Evolutionary conservation across 2,329 filamentous ascomycete genomes (phyloP).

Genomic region (Aspergillus sclerotialis): DNA sequence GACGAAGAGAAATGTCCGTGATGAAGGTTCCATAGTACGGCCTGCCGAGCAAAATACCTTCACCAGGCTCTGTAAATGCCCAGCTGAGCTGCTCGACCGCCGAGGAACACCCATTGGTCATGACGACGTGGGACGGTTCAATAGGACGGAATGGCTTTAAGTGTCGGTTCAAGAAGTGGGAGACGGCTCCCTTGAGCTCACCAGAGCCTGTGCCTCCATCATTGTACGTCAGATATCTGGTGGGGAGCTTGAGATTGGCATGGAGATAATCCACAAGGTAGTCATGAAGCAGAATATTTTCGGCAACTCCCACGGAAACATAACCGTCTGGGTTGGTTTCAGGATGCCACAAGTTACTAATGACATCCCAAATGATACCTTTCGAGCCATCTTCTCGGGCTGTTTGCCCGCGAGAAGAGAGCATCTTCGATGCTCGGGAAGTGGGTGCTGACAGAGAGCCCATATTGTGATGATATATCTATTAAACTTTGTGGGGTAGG

Average conservation of each 20-base stretch:
- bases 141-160: conserved; percentile 21
- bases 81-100: conserved; percentile 30
- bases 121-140: conserved; percentile 19
- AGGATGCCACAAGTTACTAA: conserved; percentile 41
- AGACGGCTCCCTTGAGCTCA: conserved; percentile 19
- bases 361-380: conserved; percentile 36
- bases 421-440: conserved; percentile 2
- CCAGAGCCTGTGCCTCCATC: conserved; percentile 25
- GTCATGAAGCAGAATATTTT: conserved; percentile 48
- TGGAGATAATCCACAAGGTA: conserved; percentile 38
- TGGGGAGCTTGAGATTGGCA: conserved; percentile 26
- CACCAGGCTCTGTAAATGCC: conserved; percentile 25
- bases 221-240: conserved; percentile 31
- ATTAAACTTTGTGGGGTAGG: too few species aligned
- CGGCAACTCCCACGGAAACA: conserved; percentile 47
- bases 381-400: conserved; percentile 1
- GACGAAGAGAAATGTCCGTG: conserved; percentile 39
- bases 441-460: too few species aligned
- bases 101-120: conserved; percentile 30
- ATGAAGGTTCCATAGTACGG: conserved; percentile 44
- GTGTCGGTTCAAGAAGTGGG: conserved; percentile 25
- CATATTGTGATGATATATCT: too few species aligned
- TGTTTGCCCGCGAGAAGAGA: not conserved
- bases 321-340: conserved; percentile 32
- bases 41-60: conserved; percentile 28